Base-by-base conservation (phyloP, 768 basidiomycete genomes). In the Obba rivulosa region DNA sequence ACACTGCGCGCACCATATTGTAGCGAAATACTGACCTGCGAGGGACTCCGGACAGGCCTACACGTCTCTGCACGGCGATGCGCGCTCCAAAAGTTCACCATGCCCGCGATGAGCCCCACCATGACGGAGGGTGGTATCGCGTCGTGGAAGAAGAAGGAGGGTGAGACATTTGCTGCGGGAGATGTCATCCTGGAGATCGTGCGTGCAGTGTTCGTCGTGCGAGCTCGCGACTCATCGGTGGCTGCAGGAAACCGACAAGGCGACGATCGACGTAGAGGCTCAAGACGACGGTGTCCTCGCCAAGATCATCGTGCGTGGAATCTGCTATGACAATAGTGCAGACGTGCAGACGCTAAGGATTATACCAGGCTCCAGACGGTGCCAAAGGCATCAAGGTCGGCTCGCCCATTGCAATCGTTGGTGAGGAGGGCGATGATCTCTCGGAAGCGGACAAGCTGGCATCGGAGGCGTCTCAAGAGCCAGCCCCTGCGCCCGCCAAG, bases 41-140 rank as follows among this genome's bases (percentile, higher is more conserved):
- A 31, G 7, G 13, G 13, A 31, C 34, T 11, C 50, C 47, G 22
- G 25, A 41, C 62, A 95, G 94, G 82, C 61, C 73, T 97, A 46
- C 90, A 93, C 74, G 77, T 79, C 60, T 93, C 94, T 24, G 77
- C 85, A 46, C 79, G 81, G 53, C 73, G 87, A 58, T 71, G 76
- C 71, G 93, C 86, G 34, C 78, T 98, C 57, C 73, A 87, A 51
- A 90, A 83, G 65, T 94, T 97, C 72, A 75, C 83, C 54, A 94
- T 96, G 92, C 94, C 93, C 49, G 93, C 96, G 58, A 99, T 98
- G 95, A 95, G 92, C 54, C 96, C 96, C 25, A 99, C 96, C 49
- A 99, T 99, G 96, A 93, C 93, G 3, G 96, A 98, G 74, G 96
- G 96, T 54, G 96, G 95, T 54, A 96, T 99, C 66, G 89, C 95